phyloP scores from a whole-genome alignment of 2,329 filamentous ascomycete genomes.

The Pezicula carpinea region DNA sequence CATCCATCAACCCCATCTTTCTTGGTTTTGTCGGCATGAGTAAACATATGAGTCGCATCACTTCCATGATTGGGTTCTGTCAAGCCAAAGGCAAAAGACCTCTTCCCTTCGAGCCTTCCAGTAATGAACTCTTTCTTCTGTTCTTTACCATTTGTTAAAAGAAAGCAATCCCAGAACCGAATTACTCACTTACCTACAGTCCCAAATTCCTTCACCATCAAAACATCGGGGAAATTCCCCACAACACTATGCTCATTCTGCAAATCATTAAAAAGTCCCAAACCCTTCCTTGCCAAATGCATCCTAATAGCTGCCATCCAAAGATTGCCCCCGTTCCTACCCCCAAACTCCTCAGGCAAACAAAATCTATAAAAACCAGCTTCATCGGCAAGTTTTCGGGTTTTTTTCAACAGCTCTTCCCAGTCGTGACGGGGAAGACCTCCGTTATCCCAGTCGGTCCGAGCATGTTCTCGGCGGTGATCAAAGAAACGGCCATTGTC shows the following conservation, averaged over 20 bases:
- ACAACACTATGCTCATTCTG: conserved; percentile 60
- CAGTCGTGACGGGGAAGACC: conserved; percentile 52
- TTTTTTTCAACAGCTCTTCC: conserved; percentile 48
- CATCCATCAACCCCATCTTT: conserved; percentile 42
- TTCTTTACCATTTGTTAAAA: conserved; percentile 23
- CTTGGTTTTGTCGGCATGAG: conserved; percentile 40
- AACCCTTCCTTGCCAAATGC: conserved; percentile 52
- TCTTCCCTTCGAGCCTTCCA: conserved; percentile 45
- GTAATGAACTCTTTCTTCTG: conserved; percentile 51
- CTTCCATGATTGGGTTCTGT: conserved; percentile 59
- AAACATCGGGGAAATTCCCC: conserved; percentile 57
- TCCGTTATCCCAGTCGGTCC: conserved; percentile 49
- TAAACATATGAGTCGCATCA: conserved; percentile 60
- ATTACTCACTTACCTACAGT: conserved; percentile 22
- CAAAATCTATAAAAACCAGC: conserved; percentile 58
- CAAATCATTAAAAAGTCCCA: conserved; percentile 59
- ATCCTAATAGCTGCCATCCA: conserved; percentile 61
- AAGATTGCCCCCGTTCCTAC: conserved; percentile 45
- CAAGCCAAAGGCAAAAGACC: conserved; percentile 55
- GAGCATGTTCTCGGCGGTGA: conserved; percentile 56
- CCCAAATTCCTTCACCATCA: conserved; percentile 60
- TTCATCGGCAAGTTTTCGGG: conserved; percentile 46
- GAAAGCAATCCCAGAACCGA: neutral
- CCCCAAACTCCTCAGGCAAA: conserved; percentile 51
- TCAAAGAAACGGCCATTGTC: conserved; percentile 64